Percentiles rank a stretch among this genome's conserved stretches.
Conservation (phyloP, 495 filamentous ascomycete genomes). For the Alectoria sarmentosa region DNA sequence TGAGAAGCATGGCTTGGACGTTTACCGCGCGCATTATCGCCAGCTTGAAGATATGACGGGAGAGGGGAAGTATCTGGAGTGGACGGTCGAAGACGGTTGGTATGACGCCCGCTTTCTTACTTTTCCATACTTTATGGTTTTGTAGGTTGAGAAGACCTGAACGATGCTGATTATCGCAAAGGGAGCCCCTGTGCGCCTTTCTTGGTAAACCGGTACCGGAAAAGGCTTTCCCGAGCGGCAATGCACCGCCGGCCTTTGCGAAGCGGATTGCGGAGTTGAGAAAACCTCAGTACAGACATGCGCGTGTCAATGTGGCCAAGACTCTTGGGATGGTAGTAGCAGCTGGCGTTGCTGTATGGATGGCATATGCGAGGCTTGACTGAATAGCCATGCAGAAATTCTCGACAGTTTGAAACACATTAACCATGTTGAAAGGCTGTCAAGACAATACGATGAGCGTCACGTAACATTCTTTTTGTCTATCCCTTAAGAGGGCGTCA, state of each 20-base stretch:
- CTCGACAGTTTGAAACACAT: not conserved
- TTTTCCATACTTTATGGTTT: not conserved
- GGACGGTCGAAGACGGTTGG: conserved; percentile 3
- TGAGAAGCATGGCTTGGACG: not conserved
- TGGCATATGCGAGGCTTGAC: not conserved
- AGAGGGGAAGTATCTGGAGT: not conserved
- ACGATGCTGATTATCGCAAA: not conserved
- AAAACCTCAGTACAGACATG: not conserved
- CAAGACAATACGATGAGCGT: no score
- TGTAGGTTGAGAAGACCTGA: not conserved
- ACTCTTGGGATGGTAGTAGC: not conserved
- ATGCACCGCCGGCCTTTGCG: not conserved
- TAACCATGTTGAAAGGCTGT: not conserved
- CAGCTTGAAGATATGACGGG: not conserved
- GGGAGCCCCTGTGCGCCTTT: conserved; percentile 3
- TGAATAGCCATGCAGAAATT: not conserved
- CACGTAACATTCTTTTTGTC: no score
- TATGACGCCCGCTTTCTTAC: not conserved
- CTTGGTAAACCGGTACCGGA: not conserved
- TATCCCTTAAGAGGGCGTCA: no score
- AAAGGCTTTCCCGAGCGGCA: not conserved
- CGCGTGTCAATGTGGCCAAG: not conserved
- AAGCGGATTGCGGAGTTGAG: not conserved
- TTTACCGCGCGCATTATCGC: not conserved
- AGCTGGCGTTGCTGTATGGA: not conserved